These are phyloP conservation scores for Priceomyces melissophilus DNA, from an alignment of 805 yeast genomes.

Conservation along the genomic window DNA sequence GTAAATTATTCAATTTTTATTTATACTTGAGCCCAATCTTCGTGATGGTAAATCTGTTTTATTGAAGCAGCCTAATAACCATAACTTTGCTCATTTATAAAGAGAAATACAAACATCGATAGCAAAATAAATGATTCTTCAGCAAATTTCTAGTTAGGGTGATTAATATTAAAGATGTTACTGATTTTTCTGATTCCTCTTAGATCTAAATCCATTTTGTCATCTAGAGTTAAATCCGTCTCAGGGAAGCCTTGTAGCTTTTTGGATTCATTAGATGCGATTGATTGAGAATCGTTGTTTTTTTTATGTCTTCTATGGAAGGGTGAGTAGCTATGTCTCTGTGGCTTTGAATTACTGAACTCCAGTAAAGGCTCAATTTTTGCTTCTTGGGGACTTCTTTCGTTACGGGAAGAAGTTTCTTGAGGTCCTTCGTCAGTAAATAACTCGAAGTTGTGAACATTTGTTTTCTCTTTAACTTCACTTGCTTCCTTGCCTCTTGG, in stretches of 20 bases:
- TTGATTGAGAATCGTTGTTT: constrained; percentile 1
- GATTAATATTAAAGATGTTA: constrained; percentile 1
- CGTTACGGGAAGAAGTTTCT: not conserved
- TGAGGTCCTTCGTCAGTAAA: not conserved
- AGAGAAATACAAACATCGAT: too few species aligned
- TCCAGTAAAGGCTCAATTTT: not conserved
- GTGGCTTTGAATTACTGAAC: not conserved
- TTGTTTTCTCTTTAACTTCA: not conserved
- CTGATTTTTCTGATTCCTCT: constrained; percentile 1
- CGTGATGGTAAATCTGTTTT: not conserved
- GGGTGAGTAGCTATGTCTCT: constrained; percentile 3
- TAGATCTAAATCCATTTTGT: not conserved
- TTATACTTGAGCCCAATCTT: constrained; percentile 2
- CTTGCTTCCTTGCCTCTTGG: not conserved
- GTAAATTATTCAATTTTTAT: constrained; percentile 2
- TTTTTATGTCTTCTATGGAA: constrained; percentile 5
- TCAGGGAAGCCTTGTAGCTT: not conserved
- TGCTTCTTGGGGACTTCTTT: not conserved
- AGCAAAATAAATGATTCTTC: too few species aligned
- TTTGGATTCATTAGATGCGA: not conserved
- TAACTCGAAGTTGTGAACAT: not conserved
- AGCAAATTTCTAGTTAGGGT: too few species aligned
- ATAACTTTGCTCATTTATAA: too few species aligned
- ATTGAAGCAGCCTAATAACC: not conserved
- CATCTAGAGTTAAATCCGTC: not conserved